Base-by-base conservation (phyloP, 805 yeast genomes). In the Candida schatavii region DNA sequence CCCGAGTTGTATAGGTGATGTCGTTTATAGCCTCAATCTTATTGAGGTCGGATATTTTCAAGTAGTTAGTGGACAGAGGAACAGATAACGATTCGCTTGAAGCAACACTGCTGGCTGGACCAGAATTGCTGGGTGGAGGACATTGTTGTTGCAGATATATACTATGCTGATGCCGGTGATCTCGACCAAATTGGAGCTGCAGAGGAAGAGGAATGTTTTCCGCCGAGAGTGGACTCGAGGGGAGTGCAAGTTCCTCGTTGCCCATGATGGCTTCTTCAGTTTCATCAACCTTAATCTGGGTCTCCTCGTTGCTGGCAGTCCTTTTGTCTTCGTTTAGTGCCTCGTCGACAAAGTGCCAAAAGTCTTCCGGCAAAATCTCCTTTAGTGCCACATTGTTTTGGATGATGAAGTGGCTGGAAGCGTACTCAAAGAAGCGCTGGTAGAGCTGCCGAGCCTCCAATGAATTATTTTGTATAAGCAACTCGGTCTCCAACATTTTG, bases 1-100 rank as follows among this genome's bases (percentile, higher is more conserved):
- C 65, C 4, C 41, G 34, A 3, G 52, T 51, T 10, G 37, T 41
- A 46, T 31, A 31, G 5, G 21, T 31, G 11, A 18, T 5, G 21
- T 9, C 19, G 11, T 31, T 22, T 15, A 31, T 13, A 7, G 15
- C 11, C 11, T n/a, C 19, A 9, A n/a, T 17, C 18, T 31, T 15
- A 17, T 31, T 31, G 20, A 31, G 18, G 11, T 31, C 13, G 21
- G 35, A 13, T 31, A 31, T 13, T 31, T 20, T 23, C 11, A 23
- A 23, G 27, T 52, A 62, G 1, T 54, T 36, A n/a, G n/a, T n/a
- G n/a, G n/a, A n/a, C n/a, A n/a, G n/a, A n/a, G n/a, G n/a, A n/a
- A n/a, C n/a, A n/a, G n/a, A n/a, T n/a, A n/a, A n/a, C n/a, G n/a
- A n/a, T n/a, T n/a, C n/a, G n/a, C n/a, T n/a, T n/a, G n/a, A n/a